Evolutionary conservation across 2,329 filamentous ascomycete genomes (phyloP).

Genomic region (Fusarium goolgardi): DNA sequence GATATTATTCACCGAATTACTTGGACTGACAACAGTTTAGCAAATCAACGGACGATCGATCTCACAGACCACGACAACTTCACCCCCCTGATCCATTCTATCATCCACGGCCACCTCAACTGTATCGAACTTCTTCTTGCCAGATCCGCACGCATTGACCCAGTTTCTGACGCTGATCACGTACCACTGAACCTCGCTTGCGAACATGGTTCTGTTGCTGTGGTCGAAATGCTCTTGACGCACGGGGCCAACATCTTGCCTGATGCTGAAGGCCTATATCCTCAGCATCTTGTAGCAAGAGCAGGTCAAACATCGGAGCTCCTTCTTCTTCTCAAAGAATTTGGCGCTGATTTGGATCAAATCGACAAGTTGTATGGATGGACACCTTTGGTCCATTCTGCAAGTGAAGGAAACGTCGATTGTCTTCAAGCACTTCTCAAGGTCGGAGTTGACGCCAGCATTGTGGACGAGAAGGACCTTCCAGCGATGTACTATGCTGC

Average conservation of each 20-base stretch:
- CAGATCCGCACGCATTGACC: slow-evolving; percentile 85
- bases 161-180: slow-evolving; percentile 87
- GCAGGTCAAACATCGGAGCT: slow-evolving; percentile 85
- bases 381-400: slow-evolving; percentile 96
- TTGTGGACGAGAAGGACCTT: slow-evolving; percentile 90
- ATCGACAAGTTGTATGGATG: slow-evolving; percentile 96
- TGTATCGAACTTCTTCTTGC: slow-evolving; percentile 84
- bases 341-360: slow-evolving; percentile 91
- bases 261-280: slow-evolving; percentile 94
- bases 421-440: slow-evolving; percentile 86
- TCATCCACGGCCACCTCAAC: slow-evolving; percentile 84
- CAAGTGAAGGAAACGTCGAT: slow-evolving; percentile 92
- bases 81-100: slow-evolving; percentile 93
- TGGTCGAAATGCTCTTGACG: slow-evolving; percentile 85
- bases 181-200: slow-evolving; percentile 95
- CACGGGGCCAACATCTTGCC: slow-evolving; percentile 85
- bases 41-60: slow-evolving; percentile 81
- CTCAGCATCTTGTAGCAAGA: slow-evolving; percentile 94
- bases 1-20: neutral
- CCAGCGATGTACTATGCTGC: slow-evolving; percentile 98
- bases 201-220: slow-evolving; percentile 87
- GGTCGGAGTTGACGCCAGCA: slow-evolving; percentile 80
- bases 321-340: slow-evolving; percentile 81
- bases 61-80: slow-evolving; percentile 97
- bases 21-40: slow-evolving; percentile 52